Evolutionary conservation across 495 filamentous ascomycete species (phyloP), one percentile per base, ranked within the genome.

Genomic region (Physcia stellaris): DNA sequence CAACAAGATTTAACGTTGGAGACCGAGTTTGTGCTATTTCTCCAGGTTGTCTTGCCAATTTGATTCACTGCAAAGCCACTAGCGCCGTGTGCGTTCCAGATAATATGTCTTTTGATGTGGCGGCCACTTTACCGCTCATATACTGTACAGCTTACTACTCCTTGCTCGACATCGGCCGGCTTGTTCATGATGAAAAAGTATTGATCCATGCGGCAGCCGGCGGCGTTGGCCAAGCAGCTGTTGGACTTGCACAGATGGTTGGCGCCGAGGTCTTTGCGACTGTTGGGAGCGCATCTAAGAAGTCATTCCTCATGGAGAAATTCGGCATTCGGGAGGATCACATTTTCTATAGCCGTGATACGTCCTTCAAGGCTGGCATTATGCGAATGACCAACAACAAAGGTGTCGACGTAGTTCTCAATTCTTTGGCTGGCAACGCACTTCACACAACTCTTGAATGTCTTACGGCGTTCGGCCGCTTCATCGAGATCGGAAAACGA

Each of bases 361-460:
- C 21, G 2, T 12, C 61, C 0, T 76, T 81, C 40, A 64, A 58
- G 9, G 39, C 60, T 9, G 64, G 53, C 2, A 50, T 83, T 27
- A 57, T 54, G 23, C 48, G 52, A 24, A 57, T 57, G 0, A 82
- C 77, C 0, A 33, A 54, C 2, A 61, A 62, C 6, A 41, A 60
- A 2, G 78, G 79, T 1, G 73, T 82, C 0, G 78, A 82, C 46
- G 63, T 82, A 0, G 55, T 80, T 5, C 49, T 83, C 16, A 81
- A 80, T 53, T 75, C 70, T 3, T 41, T 68, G 9, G 40, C 60
- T 0, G 64, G 64, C 0, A 58, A 66, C 9, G 34, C 55, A 4
- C 54, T 70, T 0, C 47, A 51, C 0, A 47, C 51, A 12, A 61
- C 54, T 1, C 70, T 61, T 61, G 47, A 62, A 9, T 73, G 63